These are phyloP conservation scores for Fragaria ananassa DNA, from an alignment of 306 rosid genomes.

Conservation along the genomic window DNA sequence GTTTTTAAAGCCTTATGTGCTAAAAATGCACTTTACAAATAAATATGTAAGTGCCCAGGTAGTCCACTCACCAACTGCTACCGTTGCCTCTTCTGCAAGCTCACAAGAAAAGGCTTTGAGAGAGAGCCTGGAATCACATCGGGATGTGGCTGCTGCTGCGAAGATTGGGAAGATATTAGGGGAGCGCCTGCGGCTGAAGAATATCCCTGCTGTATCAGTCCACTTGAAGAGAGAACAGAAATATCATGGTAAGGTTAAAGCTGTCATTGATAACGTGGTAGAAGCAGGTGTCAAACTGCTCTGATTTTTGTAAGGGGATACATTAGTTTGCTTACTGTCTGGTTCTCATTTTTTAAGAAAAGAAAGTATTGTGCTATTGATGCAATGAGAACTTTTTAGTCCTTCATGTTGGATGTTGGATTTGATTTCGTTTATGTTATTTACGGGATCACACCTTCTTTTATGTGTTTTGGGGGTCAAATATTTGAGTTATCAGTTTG, in stretches of 20 bases:
- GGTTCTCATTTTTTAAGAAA: not conserved
- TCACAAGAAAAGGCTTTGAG: slow-evolving; percentile 73
- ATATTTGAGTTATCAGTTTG: not conserved
- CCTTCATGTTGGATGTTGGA: not conserved
- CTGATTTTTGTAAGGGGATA: slow-evolving; percentile 21
- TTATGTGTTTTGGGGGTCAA: not conserved
- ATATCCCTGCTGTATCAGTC: slow-evolving; percentile 70
- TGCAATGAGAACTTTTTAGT: not conserved
- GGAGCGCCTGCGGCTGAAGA: slow-evolving; percentile 65
- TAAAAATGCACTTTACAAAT: slow-evolving; percentile 88
- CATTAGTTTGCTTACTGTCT: not conserved
- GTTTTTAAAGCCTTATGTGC: slow-evolving; percentile 77
- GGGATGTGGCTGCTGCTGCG: slow-evolving; percentile 89
- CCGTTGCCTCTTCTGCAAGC: slow-evolving; percentile 76
- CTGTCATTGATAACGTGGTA: slow-evolving; percentile 71
- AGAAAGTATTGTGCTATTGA: not conserved
- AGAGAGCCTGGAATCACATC: slow-evolving; percentile 51
- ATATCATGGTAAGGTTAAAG: slow-evolving; percentile 91
- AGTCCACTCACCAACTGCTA: slow-evolving; percentile 76
- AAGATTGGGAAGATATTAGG: slow-evolving; percentile 81
- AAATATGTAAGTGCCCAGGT: slow-evolving; percentile 78
- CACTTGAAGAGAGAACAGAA: slow-evolving; percentile 88
- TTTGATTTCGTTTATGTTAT: not conserved
- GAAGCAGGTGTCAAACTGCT: slow-evolving; percentile 69
- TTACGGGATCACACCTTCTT: not conserved